Evolutionary conservation across 331 rosid species (phyloP).

Genomic region (Rosa hybrid): DNA sequence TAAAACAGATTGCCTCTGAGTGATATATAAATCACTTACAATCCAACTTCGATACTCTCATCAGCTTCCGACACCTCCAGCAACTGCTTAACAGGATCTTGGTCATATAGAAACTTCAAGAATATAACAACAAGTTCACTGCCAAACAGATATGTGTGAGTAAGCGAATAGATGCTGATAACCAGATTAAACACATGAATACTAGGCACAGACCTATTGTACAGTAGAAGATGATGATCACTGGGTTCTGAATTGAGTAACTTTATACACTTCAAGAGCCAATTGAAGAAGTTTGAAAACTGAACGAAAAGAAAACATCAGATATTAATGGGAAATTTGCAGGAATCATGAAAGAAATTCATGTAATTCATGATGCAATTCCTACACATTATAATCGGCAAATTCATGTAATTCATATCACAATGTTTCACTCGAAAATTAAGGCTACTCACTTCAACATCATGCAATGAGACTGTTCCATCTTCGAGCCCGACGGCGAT

Average conservation of each 20-base stretch:
- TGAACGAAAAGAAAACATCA: conserved; percentile 37
- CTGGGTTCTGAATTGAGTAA: conserved; percentile 92
- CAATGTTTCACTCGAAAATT: not conserved
- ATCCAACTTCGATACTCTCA: conserved; percentile 61
- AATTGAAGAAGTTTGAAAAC: conserved; percentile 95
- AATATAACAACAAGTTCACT: conserved; percentile 90
- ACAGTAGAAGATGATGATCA: conserved; percentile 87
- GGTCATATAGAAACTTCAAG: conserved; percentile 85
- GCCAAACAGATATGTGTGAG: conserved; percentile 40
- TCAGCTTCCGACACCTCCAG: conserved; percentile 76
- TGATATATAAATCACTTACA: conserved; percentile 50
- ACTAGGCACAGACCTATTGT: conserved; percentile 62
- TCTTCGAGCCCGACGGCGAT: conserved; percentile 87
- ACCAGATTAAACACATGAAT: conserved; percentile 26
- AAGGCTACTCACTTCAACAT: conserved; percentile 73
- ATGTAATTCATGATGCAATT: not conserved
- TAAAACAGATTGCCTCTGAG: not conserved
- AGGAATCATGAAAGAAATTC: not conserved
- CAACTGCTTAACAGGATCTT: conserved; percentile 87
- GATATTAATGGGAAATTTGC: conserved; percentile 15
- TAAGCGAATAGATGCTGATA: conserved; percentile 23
- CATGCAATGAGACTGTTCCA: conserved; percentile 82
- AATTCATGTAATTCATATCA: not conserved
- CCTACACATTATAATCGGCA: not conserved
- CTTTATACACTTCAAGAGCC: conserved; percentile 92